These are phyloP conservation scores for Diaporthe eres DNA, from an alignment of 2,329 filamentous ascomycete genomes.

Conservation along the genomic window DNA sequence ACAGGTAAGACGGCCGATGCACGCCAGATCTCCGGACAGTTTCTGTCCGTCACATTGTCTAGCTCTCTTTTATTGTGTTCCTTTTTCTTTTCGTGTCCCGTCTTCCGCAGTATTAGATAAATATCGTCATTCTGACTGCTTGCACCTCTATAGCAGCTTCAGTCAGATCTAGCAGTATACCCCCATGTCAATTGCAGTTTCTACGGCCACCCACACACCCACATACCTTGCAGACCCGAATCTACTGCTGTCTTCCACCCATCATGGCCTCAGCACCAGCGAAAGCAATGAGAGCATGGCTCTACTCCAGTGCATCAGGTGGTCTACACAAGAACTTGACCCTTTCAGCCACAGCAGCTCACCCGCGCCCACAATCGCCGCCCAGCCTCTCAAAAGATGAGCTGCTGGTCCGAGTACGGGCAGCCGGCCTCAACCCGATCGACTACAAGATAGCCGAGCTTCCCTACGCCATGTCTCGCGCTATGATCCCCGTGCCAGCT, in stretches of 20 bases:
- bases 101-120: background rate
- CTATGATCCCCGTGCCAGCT: constrained; percentile 57
- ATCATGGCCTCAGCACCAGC: constrained; percentile 4
- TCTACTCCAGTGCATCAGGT: constrained; percentile 14
- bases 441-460: constrained; percentile 74
- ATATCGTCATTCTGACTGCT: background rate
- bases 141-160: background rate
- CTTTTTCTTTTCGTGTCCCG: background rate
- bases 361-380: constrained; percentile 16
- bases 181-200: background rate
- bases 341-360: constrained; percentile 4
- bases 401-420: constrained; percentile 67
- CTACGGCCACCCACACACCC: background rate
- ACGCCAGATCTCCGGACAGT: background rate
- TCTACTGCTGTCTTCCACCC: background rate
- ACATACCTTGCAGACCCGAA: background rate
- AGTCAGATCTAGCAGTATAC: background rate
- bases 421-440: constrained; percentile 70
- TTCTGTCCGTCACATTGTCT: background rate
- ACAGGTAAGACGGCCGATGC: background rate
- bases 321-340: constrained; percentile 13
- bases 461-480: constrained; percentile 53
- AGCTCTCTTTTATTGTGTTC: background rate
- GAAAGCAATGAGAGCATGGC: constrained; percentile 19
- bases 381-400: background rate